Conservation (phyloP, 768 basidiomycete species). For the Phallus indusiatus region DNA sequence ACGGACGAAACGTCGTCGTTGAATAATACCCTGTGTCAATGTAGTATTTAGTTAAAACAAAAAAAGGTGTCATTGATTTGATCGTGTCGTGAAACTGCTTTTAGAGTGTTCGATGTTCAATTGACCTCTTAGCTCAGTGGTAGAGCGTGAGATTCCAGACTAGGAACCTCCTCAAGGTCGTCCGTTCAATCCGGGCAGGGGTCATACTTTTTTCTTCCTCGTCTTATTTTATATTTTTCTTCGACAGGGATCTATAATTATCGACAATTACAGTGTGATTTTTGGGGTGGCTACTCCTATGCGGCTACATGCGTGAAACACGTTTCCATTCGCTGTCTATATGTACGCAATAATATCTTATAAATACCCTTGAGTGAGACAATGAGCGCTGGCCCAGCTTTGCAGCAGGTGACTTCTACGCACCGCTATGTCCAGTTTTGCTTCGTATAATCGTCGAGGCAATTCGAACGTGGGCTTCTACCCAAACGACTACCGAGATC, state of each 20-base stretch:
- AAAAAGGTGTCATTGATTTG: no score
- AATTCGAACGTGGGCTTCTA: slow-evolving; percentile 5
- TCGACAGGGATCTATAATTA: background rate
- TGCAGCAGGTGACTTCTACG: background rate
- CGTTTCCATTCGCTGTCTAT: background rate
- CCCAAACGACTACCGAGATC: background rate
- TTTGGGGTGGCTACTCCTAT: background rate
- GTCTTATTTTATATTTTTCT: background rate
- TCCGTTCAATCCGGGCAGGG: slow-evolving; percentile 13
- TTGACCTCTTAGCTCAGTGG: slow-evolving; percentile 12
- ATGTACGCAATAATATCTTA: background rate
- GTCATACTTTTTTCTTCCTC: slow-evolving; percentile 4
- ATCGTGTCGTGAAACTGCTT: no score
- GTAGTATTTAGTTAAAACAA: background rate
- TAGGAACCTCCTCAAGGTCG: slow-evolving; percentile 10
- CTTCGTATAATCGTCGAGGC: background rate
- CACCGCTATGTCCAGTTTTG: slow-evolving; percentile 2
- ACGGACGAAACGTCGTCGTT: slow-evolving; percentile 61
- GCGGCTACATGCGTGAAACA: background rate
- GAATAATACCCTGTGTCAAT: slow-evolving; percentile 15
- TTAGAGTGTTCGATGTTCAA: background rate
- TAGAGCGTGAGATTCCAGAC: slow-evolving; percentile 12
- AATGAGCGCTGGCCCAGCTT: no score
- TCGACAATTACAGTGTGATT: background rate
- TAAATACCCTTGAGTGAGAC: background rate